Evolutionary conservation across 306 rosid genomes (phyloP).

Genomic region (Vigna trinervia): DNA sequence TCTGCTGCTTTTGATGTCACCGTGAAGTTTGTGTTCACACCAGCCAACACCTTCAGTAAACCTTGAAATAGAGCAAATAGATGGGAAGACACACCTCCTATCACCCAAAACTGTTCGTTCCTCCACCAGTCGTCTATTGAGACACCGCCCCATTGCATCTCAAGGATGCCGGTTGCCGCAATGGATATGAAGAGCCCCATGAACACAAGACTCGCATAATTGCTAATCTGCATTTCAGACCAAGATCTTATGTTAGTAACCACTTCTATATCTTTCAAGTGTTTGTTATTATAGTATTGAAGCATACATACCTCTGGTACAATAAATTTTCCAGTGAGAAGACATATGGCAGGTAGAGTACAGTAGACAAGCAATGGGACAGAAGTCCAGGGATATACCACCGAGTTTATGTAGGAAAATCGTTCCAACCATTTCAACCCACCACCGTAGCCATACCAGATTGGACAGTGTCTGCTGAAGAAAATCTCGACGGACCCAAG

Average conservation of each 20-base stretch:
- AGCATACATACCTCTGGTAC: constrained; percentile 95
- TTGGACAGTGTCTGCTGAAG: constrained; percentile 91
- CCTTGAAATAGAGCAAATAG: constrained; percentile 93
- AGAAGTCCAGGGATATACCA: constrained; percentile 92
- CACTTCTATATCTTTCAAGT: not conserved
- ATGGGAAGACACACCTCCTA: constrained; percentile 95
- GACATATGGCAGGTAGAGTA: constrained; percentile 93
- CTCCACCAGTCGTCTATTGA: constrained; percentile 98
- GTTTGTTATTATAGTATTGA: not conserved
- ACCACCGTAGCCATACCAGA: constrained; percentile 96
- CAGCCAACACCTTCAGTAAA: constrained; percentile 90
- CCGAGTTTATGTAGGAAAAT: constrained; percentile 89
- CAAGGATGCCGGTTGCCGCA: constrained; percentile 88
- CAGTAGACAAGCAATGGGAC: constrained; percentile 88
- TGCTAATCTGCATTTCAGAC: constrained; percentile 76
- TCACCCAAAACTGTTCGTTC: constrained; percentile 98
- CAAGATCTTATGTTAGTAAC: constrained; percentile 32
- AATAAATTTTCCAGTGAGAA: constrained; percentile 88
- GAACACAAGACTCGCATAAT: constrained; percentile 90
- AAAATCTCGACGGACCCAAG: constrained; percentile 96
- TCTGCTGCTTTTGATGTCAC: constrained; percentile 97
- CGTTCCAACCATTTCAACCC: constrained; percentile 87
- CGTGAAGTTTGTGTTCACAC: constrained; percentile 91
- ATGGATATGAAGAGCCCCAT: constrained; percentile 92
- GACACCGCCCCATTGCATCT: constrained; percentile 99